Conservation (phyloP, 1,284 basidiomycete genomes). For the Chalciporus sp. region DNA sequence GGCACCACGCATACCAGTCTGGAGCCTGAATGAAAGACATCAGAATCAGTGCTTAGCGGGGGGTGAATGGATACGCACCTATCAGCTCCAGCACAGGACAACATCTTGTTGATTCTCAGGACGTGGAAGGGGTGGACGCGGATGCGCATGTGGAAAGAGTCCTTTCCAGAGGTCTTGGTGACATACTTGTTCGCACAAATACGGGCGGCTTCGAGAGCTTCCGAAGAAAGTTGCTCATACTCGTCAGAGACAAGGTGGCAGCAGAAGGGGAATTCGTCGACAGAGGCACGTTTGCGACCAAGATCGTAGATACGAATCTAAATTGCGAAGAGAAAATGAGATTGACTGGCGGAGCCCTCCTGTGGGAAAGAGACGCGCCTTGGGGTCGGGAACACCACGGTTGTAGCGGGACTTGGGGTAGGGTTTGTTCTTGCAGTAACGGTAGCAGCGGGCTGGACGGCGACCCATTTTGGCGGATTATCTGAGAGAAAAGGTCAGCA, state of each 20-base stretch:
- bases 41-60: not conserved
- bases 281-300: conserved; percentile 92
- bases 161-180: conserved; percentile 97
- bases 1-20: conserved; percentile 99
- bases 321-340: not conserved
- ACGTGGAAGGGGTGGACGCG: conserved; percentile 99
- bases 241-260: conserved; percentile 97
- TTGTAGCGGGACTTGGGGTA: conserved; percentile 95
- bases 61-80: conserved; percentile 49
- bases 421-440: conserved; percentile 99
- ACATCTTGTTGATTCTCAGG: conserved; percentile 99
- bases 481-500: conserved; percentile 19
- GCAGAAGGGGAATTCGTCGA: conserved; percentile 98
- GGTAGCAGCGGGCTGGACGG: conserved; percentile 94
- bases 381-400: conserved; percentile 96
- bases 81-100: conserved; percentile 99
- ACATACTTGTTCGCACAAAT: conserved; percentile 99
- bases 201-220: conserved; percentile 97
- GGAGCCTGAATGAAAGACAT: conserved; percentile 58
- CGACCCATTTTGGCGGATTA: conserved; percentile 71
- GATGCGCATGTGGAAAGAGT: conserved; percentile 98
- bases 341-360: not conserved
- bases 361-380: conserved; percentile 47
- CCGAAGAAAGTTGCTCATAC: conserved; percentile 96
- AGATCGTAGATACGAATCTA: conserved; percentile 94